Evolutionary conservation across 257 asterid species (phyloP).

Genomic region (Gentiana dahurica): DNA sequence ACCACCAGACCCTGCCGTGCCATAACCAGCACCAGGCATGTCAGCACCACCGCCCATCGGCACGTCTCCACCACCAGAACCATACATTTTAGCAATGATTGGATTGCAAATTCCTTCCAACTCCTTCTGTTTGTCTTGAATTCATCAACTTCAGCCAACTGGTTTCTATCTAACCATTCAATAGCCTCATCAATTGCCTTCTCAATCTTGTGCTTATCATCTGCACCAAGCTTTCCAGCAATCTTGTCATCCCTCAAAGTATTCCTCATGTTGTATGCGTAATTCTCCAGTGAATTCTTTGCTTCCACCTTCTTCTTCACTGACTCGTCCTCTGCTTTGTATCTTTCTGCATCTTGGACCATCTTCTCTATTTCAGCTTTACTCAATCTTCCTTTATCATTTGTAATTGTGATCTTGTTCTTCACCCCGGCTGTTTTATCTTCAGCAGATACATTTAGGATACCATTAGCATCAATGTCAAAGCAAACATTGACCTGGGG

Average conservation of each 20-base stretch:
- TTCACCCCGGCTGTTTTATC: conserved; percentile 14
- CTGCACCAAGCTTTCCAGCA: conserved; percentile 23
- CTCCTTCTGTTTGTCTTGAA: conserved; percentile 47
- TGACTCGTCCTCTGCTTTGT: conserved; percentile 42
- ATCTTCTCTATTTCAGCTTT: conserved; percentile 14
- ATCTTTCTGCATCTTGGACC: conserved; percentile 44
- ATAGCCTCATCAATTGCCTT: conserved; percentile 38
- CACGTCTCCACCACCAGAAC: conserved; percentile 31
- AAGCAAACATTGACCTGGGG: conserved; percentile 25
- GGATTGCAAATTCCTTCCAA: conserved; percentile 44
- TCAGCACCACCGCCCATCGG: conserved; percentile 32
- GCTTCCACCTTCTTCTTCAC: conserved; percentile 47
- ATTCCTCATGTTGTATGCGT: conserved; percentile 21
- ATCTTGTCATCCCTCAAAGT: conserved; percentile 37
- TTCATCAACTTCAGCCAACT: conserved; percentile 54
- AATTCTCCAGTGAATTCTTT: conserved; percentile 23
- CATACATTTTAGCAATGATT: conserved; percentile 38
- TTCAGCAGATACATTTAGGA: conserved; percentile 14
- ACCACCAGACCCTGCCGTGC: conserved; percentile 11
- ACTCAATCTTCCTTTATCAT: conserved; percentile 8
- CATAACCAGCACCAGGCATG: conserved; percentile 25
- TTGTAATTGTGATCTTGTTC: conserved; percentile 12
- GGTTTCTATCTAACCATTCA: conserved; percentile 51
- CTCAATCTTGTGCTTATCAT: conserved; percentile 42
- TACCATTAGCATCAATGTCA: conserved; percentile 30